These are phyloP conservation scores for Martiniozyma asiatica DNA, from an alignment of 1,139 yeast species.

Conservation along the genomic window DNA sequence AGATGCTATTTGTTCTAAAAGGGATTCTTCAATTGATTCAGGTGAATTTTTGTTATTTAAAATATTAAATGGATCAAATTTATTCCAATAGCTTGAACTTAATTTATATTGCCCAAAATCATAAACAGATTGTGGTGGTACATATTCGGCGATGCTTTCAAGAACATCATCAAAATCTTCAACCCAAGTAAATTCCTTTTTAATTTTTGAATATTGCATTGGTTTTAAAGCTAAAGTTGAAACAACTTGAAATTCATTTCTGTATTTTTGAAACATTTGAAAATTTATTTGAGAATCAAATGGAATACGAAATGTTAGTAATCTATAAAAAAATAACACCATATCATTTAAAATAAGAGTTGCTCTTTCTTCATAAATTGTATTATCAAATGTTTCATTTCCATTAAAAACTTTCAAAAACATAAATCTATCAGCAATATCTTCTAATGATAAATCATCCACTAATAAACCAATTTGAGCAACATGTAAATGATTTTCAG, in stretches of 20 bases:
- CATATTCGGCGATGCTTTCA: slow-evolving; percentile 45
- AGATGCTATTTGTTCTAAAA: slow-evolving; percentile 25
- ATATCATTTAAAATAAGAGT: slow-evolving; percentile 40
- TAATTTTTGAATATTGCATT: slow-evolving; percentile 38
- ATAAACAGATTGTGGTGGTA: slow-evolving; percentile 50
- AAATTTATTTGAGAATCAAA: slow-evolving; percentile 26
- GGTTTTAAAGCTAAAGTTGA: slow-evolving; percentile 6
- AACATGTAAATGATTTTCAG: slow-evolving; percentile 42
- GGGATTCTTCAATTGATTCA: slow-evolving; percentile 30
- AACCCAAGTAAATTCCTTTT: slow-evolving; percentile 20
- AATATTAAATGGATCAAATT: slow-evolving; percentile 48
- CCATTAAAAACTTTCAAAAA: slow-evolving; percentile 41
- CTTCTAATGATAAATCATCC: slow-evolving; percentile 31
- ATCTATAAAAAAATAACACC: slow-evolving; percentile 41
- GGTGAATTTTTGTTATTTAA: slow-evolving; percentile 20
- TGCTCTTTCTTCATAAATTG: slow-evolving; percentile 50
- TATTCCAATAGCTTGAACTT: slow-evolving; percentile 41
- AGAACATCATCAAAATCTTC: slow-evolving; percentile 33
- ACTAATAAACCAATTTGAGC: slow-evolving; percentile 41
- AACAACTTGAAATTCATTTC: slow-evolving; percentile 4
- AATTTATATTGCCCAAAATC: slow-evolving; percentile 63
- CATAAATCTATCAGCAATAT: slow-evolving; percentile 53
- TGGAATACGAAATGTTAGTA: slow-evolving; percentile 42
- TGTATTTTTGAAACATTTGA: slow-evolving; percentile 15
- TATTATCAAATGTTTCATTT: slow-evolving; percentile 24